A percentile compares a stretch with the other conserved stretches of the same genome.
Conservation (phyloP, 495 filamentous ascomycete genomes). For the Podospora appendiculata region DNA sequence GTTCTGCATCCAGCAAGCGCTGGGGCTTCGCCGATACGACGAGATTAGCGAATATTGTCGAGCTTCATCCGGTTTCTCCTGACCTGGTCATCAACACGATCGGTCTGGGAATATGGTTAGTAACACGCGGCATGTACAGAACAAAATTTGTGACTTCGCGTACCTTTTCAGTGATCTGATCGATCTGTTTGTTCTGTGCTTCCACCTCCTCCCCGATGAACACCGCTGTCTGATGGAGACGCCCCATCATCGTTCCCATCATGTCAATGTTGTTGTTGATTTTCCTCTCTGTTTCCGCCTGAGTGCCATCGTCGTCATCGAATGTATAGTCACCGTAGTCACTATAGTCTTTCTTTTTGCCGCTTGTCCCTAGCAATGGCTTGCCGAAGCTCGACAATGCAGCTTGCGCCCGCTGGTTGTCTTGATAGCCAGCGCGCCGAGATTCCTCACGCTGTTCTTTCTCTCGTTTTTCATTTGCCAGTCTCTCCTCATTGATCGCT, state of each 20-base stretch:
- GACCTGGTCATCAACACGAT: not conserved
- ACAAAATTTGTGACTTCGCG: not conserved
- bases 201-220: not conserved
- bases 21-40: no score
- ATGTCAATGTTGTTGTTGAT: constrained; percentile 10
- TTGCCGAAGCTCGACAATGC: no score
- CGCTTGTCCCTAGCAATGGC: no score
- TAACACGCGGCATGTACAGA: not conserved
- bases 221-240: not conserved
- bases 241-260: not conserved
- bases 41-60: not conserved
- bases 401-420: no score
- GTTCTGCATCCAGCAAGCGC: no score
- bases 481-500: no score
- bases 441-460: no score
- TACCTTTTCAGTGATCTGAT: constrained; percentile 3
- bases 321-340: no score
- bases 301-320: constrained; percentile 15
- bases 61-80: not conserved
- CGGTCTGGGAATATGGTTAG: constrained; percentile 2
- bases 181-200: not conserved
- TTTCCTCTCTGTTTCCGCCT: constrained; percentile 1
- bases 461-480: no score
- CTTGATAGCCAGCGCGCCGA: no score
- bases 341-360: no score